A percentile compares a stretch with the other conserved stretches of the same genome.
Conservation (phyloP, 768 basidiomycete species). For the Chalciporus piperatus region DNA sequence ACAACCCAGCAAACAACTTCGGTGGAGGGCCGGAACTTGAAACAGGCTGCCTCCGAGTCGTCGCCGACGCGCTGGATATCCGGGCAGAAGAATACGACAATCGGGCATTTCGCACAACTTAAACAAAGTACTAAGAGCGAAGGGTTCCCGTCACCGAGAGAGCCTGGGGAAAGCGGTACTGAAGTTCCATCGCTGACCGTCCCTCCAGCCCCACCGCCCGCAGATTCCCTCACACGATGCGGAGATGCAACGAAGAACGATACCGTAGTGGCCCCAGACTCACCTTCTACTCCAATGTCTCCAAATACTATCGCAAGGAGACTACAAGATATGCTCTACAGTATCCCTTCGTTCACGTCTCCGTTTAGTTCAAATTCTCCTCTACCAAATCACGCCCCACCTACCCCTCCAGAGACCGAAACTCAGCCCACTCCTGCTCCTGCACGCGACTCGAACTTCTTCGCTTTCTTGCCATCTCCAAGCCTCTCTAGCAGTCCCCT, state of each 20-base stretch:
- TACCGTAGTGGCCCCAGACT: conserved; percentile 10
- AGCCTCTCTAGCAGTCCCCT: conserved; percentile 60
- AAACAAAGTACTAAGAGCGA: conserved; percentile 9
- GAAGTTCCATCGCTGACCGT: conserved; percentile 6
- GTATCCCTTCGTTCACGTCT: conserved; percentile 35
- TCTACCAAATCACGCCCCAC: conserved; percentile 7
- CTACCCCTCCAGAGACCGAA: conserved; percentile 10
- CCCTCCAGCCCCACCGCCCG: conserved; percentile 2
- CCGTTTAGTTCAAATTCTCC: conserved; percentile 17
- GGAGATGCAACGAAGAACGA: not conserved
- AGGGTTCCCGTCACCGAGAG: conserved; percentile 16
- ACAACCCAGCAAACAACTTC: conserved; percentile 13
- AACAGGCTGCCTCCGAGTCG: no score
- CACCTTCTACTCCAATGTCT: conserved; percentile 24
- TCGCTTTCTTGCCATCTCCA: conserved; percentile 54
- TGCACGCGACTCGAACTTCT: conserved; percentile 44
- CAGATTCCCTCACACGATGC: conserved; percentile 6
- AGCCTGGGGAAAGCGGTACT: conserved; percentile 8
- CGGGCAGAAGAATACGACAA: conserved; percentile 15
- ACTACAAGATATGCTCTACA: conserved; percentile 51
- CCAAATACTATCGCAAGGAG: conserved; percentile 43
- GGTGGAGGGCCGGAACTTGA: not conserved
- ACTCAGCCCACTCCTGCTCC: conserved; percentile 8
- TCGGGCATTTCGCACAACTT: conserved; percentile 17
- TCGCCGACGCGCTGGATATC: conserved; percentile 10